Evolutionary conservation across 257 asterid genomes (phyloP), one percentile per base, ranked within the genome.

Genomic region (Gentiana straminea): DNA sequence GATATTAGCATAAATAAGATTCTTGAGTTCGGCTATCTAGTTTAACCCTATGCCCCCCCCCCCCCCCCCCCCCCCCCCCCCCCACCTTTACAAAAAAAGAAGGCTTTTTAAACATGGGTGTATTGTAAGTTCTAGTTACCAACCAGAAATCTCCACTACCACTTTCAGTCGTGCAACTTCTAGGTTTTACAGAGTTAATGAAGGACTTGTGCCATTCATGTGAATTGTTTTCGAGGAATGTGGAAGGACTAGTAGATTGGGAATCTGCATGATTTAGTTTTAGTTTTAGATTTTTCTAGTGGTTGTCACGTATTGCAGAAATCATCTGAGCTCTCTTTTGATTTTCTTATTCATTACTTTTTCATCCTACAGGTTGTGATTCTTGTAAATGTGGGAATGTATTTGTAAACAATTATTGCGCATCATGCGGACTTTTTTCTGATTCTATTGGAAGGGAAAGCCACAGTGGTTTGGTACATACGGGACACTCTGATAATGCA

Each of bases 371-470:
- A 75, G 87, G 76, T 67, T 78, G 57, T 66, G 43, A 32, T 55
- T 36, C 58, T 69, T 68, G 52, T 69, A 78, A 73, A 57, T 60
- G 57, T 58, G 55, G 64, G 68, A 67, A 64, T 62, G 68, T 63
- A 39, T 51, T 53, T 35, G 73, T 55, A 68, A 73, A 79, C 69
- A 75, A 70, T 55, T 55, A 73, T 35, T 63, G 67, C 35, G 49
- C 61, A 61, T 58, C 71, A 32, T 74, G 66, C 64, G 78, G 79
- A 61, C 73, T 51, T 55, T 68, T 64, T 51, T 69, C 73, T 68
- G 77, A 69, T 50, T 58, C 55, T 33, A 56, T 73, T 48, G 76
- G 66, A 60, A 71, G 63, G 41, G 84, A 71, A 66, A 60, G 63
- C 49, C 12, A 62, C 48, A 50, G 64, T 53, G 74, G 75, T 62